phyloP scores from a whole-genome alignment of 1,139 yeast genomes.

The Wickerhamiella pararugosa region DNA sequence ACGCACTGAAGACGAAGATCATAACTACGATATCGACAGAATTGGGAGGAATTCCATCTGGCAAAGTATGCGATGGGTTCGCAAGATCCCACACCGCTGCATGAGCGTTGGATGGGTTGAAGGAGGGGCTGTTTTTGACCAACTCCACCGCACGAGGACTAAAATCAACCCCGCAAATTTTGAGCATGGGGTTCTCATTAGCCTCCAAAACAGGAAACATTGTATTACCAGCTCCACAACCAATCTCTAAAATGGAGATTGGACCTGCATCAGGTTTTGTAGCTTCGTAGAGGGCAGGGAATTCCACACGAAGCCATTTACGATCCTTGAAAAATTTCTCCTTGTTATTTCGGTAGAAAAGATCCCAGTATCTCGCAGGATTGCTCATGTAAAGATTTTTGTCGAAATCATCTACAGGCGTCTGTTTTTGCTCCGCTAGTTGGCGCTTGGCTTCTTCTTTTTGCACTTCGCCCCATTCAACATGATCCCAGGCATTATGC shows the following conservation, averaged over 20 bases:
- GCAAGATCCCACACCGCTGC: slow-evolving; percentile 96
- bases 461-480: slow-evolving; percentile 94
- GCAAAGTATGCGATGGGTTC: slow-evolving; percentile 54
- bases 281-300: slow-evolving; percentile 69
- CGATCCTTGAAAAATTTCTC: slow-evolving; percentile 94
- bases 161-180: slow-evolving; percentile 77
- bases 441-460: slow-evolving; percentile 56
- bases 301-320: slow-evolving; percentile 90
- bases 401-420: slow-evolving; percentile 78
- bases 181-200: slow-evolving; percentile 63
- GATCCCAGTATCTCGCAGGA: slow-evolving; percentile 94
- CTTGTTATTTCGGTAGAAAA: slow-evolving; percentile 74
- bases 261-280: slow-evolving; percentile 59
- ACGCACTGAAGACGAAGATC: slow-evolving; percentile 87
- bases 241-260: slow-evolving; percentile 70
- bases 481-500: slow-evolving; percentile 96
- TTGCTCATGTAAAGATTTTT: slow-evolving; percentile 59
- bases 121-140: slow-evolving; percentile 47
- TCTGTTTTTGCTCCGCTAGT: slow-evolving; percentile 58
- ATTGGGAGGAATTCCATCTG: slow-evolving; percentile 67
- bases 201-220: slow-evolving; percentile 75
- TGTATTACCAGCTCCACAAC: slow-evolving; percentile 98
- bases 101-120: slow-evolving; percentile 48
- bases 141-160: slow-evolving; percentile 81
- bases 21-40: slow-evolving; percentile 83